phyloP scores from a whole-genome alignment of 768 basidiomycete species.

The Tephrocybe sp. region DNA sequence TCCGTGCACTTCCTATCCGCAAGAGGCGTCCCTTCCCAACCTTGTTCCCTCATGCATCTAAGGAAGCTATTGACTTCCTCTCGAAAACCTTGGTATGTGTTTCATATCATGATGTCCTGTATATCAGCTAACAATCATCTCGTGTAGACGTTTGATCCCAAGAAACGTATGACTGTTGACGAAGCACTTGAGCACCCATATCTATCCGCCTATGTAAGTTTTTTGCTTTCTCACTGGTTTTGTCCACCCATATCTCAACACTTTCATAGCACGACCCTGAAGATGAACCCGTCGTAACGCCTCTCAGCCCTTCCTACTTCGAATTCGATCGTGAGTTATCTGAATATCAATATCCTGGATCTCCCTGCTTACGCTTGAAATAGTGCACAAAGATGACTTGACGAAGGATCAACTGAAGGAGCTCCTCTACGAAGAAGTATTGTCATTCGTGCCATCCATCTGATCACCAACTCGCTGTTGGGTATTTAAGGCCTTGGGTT shows the following conservation, averaged over 20 bases:
- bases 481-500: slow-evolving; percentile 14
- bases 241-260: slow-evolving; percentile 35
- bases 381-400: slow-evolving; percentile 73
- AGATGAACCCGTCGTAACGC: slow-evolving; percentile 83
- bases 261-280: slow-evolving; percentile 73
- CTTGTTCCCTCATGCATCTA: slow-evolving; percentile 89
- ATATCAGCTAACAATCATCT: neutral
- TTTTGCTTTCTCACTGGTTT: neutral
- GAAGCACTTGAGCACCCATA: slow-evolving; percentile 93
- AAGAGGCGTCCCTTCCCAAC: slow-evolving; percentile 80
- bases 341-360: neutral
- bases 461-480: slow-evolving; percentile 25
- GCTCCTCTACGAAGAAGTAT: slow-evolving; percentile 82
- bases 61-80: slow-evolving; percentile 65
- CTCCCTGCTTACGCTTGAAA: slow-evolving; percentile 6
- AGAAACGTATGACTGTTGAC: slow-evolving; percentile 93
- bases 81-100: slow-evolving; percentile 74
- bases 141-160: slow-evolving; percentile 89
- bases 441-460: slow-evolving; percentile 69
- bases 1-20: slow-evolving; percentile 91
- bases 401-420: slow-evolving; percentile 80
- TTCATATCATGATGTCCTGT: neutral
- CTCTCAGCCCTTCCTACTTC: slow-evolving; percentile 84
- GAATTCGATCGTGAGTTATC: slow-evolving; percentile 75
- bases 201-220: slow-evolving; percentile 79